phyloP scores from a whole-genome alignment of 2,329 filamentous ascomycete genomes.

The Biscogniauxia sp. region DNA sequence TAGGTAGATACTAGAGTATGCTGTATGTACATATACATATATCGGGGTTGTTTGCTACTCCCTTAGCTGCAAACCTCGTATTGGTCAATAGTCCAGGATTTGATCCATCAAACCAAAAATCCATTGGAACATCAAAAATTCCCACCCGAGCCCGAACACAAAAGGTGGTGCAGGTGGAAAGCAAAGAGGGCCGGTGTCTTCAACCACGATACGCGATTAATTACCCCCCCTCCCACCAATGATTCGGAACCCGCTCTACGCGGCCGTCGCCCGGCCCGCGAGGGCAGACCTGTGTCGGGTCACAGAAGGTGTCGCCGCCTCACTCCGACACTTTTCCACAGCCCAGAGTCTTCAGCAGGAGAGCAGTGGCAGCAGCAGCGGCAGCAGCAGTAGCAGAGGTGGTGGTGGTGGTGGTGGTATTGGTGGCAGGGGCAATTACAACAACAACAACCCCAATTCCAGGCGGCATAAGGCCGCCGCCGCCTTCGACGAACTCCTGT shows the following conservation, averaged over 20 bases:
- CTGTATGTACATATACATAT: not conserved
- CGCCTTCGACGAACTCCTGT: slow-evolving; percentile 26
- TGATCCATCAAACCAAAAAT: slow-evolving; percentile 18
- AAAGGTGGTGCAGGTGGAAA: not conserved
- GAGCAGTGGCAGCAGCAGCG: slow-evolving; percentile 2
- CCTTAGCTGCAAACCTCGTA: not conserved
- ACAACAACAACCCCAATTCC: slow-evolving; percentile 8
- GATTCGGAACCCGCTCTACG: slow-evolving; percentile 32
- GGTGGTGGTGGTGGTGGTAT: too few relatives aligned
- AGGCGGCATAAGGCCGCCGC: slow-evolving; percentile 23
- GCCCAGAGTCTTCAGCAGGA: slow-evolving; percentile 21
- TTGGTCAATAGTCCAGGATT: slow-evolving; percentile 9
- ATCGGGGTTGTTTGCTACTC: not conserved
- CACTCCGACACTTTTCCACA: slow-evolving; percentile 32
- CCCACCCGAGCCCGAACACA: slow-evolving; percentile 1
- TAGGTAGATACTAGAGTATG: not conserved
- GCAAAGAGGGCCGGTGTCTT: slow-evolving; percentile 1
- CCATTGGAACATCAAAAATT: slow-evolving; percentile 4
- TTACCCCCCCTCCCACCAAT: slow-evolving; percentile 15
- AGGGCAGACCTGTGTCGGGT: slow-evolving; percentile 29
- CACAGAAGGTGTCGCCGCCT: slow-evolving; percentile 30
- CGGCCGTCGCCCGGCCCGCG: slow-evolving; percentile 23
- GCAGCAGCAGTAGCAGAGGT: not conserved
- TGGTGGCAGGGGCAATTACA: too few relatives aligned
- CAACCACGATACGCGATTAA: slow-evolving; percentile 15